Base-by-base conservation (phyloP, 2,329 filamentous ascomycete genomes). In the Aspergillus intermedius region DNA sequence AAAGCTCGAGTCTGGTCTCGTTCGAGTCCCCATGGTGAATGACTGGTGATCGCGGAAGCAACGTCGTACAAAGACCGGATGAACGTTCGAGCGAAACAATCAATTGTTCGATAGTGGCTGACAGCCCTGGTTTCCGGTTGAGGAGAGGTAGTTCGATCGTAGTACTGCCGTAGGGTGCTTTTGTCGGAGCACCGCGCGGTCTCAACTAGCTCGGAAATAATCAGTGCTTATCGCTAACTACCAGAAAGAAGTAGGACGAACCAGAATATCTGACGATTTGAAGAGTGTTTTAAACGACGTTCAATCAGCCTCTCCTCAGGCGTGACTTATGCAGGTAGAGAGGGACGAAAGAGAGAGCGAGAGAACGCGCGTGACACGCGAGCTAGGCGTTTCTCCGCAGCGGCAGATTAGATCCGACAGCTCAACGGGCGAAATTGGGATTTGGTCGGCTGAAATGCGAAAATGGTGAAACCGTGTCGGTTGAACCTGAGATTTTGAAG, bases 1-100 rank as follows among this genome's bases (percentile, higher is more conserved):
- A 47, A 52, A 57, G 49, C 62, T 67, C 2, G 64, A 50, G 47
- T 66, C 50, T 8, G 54, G 61, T 34, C 60, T 60, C 12, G 50
- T 25, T 47, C 13, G 52, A 25, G 45, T 21, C 21, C 35, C 37
- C 62, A 64, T 64, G 42, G 21, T 59, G 34, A n/a, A 45, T 7
- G 13, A n/a, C 13, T 17, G 10, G 37, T 21, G 15, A 12, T 13
- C 37, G 37, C 37, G 37, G 25, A 12, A 30, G 12, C 25, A 12
- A 12, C 10, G 10, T 9, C 7, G 25, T 12, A 30, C 2, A 1
- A 30, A 2, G 7, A 28, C 7, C 3, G 25, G 25, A 4, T 12
- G 25, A 30, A 4, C 4, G 10, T 12, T 12, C 25, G 25, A 12
- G 25, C 8, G 4, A 12, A 12, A 12, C 4, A 35, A 35, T 35